These are phyloP conservation scores for Mycena haematopus DNA, from an alignment of 768 basidiomycete species.

Conservation along the genomic window DNA sequence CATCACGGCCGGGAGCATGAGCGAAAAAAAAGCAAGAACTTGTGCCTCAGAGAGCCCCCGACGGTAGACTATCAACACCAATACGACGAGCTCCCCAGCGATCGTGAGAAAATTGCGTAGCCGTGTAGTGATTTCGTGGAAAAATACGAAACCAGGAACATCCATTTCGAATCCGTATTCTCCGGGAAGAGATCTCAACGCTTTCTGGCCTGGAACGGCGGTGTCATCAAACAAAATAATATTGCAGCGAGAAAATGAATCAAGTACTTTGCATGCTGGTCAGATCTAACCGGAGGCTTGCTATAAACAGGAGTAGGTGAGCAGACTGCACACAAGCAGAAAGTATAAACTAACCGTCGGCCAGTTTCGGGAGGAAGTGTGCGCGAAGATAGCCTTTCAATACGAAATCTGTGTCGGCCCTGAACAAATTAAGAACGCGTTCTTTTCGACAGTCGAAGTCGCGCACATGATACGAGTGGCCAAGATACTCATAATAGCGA, in stretches of 20 bases:
- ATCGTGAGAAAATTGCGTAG: conserved; percentile 23
- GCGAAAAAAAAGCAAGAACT: conserved; percentile 35
- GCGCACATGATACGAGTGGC: conserved; percentile 30
- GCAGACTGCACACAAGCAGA: not conserved
- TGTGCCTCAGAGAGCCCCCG: conserved; percentile 31
- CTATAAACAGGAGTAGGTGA: conserved; percentile 25
- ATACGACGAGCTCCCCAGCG: conserved; percentile 11
- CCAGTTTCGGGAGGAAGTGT: conserved; percentile 47
- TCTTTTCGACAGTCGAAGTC: not conserved
- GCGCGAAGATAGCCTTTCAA: conserved; percentile 42
- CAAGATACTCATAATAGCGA: conserved; percentile 32
- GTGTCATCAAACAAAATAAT: conserved; percentile 1
- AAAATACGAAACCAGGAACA: conserved; percentile 22
- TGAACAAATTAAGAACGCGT: not conserved
- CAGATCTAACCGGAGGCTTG: conserved; percentile 34
- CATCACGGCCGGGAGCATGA: conserved; percentile 38
- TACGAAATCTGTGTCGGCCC: conserved; percentile 30
- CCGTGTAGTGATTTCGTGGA: conserved; percentile 25
- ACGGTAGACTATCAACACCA: conserved; percentile 25
- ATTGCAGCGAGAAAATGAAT: not conserved
- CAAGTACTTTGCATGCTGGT: conserved; percentile 30
- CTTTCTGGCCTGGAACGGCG: conserved; percentile 12
- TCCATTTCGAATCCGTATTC: conserved; percentile 15
- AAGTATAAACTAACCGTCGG: conserved; percentile 37
- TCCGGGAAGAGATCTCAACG: conserved; percentile 16